Base-by-base conservation (phyloP, 176 grass and related monocot genomes). In the Pharus latifolius region DNA sequence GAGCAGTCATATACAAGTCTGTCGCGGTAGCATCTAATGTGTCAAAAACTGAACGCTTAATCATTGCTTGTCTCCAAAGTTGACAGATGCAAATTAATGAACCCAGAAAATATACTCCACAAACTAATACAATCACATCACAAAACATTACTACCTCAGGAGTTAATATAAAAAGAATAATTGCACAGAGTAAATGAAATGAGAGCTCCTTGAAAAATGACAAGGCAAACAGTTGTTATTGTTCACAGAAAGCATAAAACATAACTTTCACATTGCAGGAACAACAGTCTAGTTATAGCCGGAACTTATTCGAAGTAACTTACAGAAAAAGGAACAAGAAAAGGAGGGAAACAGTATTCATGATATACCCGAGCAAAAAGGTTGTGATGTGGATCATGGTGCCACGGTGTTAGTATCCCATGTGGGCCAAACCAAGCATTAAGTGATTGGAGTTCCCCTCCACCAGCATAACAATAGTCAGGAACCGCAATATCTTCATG, bases 341-440 rank as follows among this genome's bases (percentile, higher is more conserved):
- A 56, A 49, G 33, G 40, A 40, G 29, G 41, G 64, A 46, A 70
- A 3, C 20, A 54, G 34, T 20, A 33, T 19, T 68, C 18, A 30
- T 35, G 44, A 23, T 45, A 66, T 90, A 93, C 95, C 90, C 91
- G 95, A 83, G 95, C 87, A 68, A 94, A 94, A 61, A 94, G 60
- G 66, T 99, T 99, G 73, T 99, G 90, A 72, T 94, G 90, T 30
- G 87, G 87, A 25, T 99, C 95, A 60, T 91, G 87, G 66, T 99
- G 95, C 72, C 91, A 81, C 8, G 95, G 95, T 74, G 95, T 99
- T 26, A 94, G 81, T 46, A 87, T 94, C 18, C 87, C 81, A 24
- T 83, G 75, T 83, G 95, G 90, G 51, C 90, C 90, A 81, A 99
- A 94, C 95, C 84, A 99, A 75, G 95, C 90, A 82, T 99, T 99